A percentile compares a stretch with the other conserved stretches of the same genome.
These are phyloP conservation scores for Endotrypanum monterogeii DNA, from an alignment of 208 protist genomes.

Conservation along the genomic window DNA sequence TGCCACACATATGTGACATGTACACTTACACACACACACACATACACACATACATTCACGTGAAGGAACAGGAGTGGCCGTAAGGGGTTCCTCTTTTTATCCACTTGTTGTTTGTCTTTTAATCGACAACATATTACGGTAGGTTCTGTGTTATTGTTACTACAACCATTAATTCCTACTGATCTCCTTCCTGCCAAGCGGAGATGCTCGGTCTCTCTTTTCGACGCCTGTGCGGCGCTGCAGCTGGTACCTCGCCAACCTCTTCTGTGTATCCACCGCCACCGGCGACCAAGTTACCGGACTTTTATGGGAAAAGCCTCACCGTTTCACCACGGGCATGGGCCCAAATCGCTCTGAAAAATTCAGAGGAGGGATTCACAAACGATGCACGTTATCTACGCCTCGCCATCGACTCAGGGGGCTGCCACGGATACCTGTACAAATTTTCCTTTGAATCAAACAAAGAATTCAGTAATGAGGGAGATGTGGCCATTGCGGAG, in stretches of 20 bases:
- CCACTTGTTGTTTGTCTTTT: neutral
- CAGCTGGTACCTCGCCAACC: conserved; percentile 1
- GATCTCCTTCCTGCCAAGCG: neutral
- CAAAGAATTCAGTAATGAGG: conserved; percentile 43
- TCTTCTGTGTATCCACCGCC: conserved; percentile 1
- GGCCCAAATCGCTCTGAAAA: conserved; percentile 75
- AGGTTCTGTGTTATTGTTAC: neutral
- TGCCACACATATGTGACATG: neutral
- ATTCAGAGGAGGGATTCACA: conserved; percentile 69
- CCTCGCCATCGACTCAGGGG: conserved; percentile 84
- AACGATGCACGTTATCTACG: conserved; percentile 80
- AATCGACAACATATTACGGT: neutral
- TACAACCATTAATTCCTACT: neutral
- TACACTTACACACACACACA: conserved; percentile 1
- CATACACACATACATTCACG: conserved; percentile 4
- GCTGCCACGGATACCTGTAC: conserved; percentile 91
- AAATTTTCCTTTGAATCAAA: conserved; percentile 83
- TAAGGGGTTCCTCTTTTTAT: neutral
- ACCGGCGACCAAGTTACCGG: conserved; percentile 22
- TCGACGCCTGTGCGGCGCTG: conserved; percentile 19
- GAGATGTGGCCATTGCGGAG: conserved; percentile 72
- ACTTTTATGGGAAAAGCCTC: conserved; percentile 81
- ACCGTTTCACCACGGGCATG: conserved; percentile 68
- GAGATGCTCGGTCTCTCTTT: conserved; percentile 27
- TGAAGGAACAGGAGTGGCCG: neutral